Conservation (phyloP, 2,329 filamentous ascomycete genomes). For the Pseudogymnoascus sp. region DNA sequence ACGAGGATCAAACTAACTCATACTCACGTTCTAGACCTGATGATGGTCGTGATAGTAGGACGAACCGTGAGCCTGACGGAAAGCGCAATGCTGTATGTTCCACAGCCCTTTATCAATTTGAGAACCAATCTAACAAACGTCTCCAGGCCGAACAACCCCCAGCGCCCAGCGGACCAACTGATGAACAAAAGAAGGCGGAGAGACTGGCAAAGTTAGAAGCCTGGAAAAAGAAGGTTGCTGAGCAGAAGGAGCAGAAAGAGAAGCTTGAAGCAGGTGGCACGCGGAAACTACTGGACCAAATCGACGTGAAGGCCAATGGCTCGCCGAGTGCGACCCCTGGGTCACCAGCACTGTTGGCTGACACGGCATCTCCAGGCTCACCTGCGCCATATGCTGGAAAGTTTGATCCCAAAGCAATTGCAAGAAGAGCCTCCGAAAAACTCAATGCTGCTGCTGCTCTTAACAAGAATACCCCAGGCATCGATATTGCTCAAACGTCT, state of each 20-base stretch:
- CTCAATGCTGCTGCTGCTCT: conserved; percentile 49
- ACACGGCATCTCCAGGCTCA: conserved; percentile 43
- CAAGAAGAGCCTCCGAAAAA: conserved; percentile 64
- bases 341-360: conserved; percentile 36
- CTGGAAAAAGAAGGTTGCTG: conserved; percentile 83
- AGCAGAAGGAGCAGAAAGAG: conserved; percentile 66
- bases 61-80: conserved; percentile 41
- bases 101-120: not conserved
- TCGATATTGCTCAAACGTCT: conserved; percentile 39
- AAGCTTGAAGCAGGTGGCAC: conserved; percentile 59
- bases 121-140: conserved; percentile 14
- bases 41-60: conserved; percentile 52
- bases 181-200: conserved; percentile 73
- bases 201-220: conserved; percentile 75
- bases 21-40: conserved; percentile 59
- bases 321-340: conserved; percentile 42
- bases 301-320: conserved; percentile 60
- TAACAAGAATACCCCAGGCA: conserved; percentile 44
- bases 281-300: conserved; percentile 63
- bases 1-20: conserved; percentile 67
- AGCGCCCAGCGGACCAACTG: conserved; percentile 48
- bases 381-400: conserved; percentile 64
- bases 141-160: conserved; percentile 48
- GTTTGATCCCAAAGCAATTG: conserved; percentile 80
- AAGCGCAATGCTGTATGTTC: conserved; percentile 53